phyloP scores from a whole-genome alignment of 768 basidiomycete genomes.

The Candolleomyces aberdarensis region DNA sequence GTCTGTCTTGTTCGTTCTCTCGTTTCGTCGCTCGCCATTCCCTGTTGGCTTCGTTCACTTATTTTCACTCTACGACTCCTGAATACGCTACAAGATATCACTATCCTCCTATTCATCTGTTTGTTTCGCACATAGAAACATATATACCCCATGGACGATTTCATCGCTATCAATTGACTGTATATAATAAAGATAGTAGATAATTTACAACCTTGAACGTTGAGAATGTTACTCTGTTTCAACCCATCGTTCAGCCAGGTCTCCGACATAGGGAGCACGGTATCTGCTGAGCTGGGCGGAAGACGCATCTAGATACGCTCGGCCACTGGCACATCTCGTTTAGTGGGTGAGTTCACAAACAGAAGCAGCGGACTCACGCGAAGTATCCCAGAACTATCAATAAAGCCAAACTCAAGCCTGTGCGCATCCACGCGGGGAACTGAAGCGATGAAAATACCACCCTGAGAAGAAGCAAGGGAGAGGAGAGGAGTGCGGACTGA shows the following conservation, averaged over 20 bases:
- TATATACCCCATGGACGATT: not conserved
- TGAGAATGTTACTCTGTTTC: not conserved
- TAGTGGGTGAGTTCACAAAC: no score
- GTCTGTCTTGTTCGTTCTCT: conserved; percentile 16
- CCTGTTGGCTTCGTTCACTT: not conserved
- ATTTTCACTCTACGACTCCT: not conserved
- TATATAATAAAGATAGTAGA: not conserved
- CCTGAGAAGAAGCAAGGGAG: conserved; percentile 55
- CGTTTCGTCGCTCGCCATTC: conserved; percentile 1
- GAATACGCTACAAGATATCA: not conserved
- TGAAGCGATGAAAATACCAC: conserved; percentile 49
- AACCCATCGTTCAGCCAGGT: not conserved
- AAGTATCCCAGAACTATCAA: not conserved
- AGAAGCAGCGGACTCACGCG: not conserved
- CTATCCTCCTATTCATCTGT: not conserved
- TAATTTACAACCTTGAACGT: not conserved
- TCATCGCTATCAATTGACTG: not conserved
- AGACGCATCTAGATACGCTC: not conserved
- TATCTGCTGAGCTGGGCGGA: not conserved
- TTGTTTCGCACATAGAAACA: conserved; percentile 1
- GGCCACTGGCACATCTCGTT: not conserved
- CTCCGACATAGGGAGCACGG: not conserved
- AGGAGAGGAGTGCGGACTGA: conserved; percentile 70
- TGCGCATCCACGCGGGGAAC: conserved; percentile 32
- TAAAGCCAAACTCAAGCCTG: not conserved